Conservation (phyloP, 2,329 filamentous ascomycete genomes). For the Cladosporium cucumerinum region DNA sequence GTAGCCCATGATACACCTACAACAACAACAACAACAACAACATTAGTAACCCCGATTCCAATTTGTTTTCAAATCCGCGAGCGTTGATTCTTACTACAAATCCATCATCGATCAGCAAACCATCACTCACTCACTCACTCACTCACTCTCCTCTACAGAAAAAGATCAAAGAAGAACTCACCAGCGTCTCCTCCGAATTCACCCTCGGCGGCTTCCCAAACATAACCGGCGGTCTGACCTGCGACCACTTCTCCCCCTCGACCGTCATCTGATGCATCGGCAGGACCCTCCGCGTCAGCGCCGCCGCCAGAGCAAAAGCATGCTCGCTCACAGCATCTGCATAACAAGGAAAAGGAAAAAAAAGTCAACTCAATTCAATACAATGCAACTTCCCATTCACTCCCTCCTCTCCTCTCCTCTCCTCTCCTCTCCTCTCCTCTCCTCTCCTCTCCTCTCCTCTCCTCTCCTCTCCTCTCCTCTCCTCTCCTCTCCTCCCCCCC, state of each 20-base stretch:
- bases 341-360: too few species aligned
- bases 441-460: too few species aligned
- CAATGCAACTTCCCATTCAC: too few species aligned
- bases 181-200: conserved; percentile 48
- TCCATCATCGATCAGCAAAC: background rate
- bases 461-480: too few species aligned
- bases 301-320: conserved; percentile 50
- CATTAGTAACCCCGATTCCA: background rate
- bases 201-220: conserved; percentile 42
- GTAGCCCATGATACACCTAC: conserved; percentile 44
- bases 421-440: too few species aligned
- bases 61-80: background rate
- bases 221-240: conserved; percentile 36
- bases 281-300: conserved; percentile 42
- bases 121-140: too few species aligned
- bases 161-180: conserved; percentile 20
- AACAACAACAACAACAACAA: too few species aligned
- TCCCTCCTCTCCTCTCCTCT: too few species aligned
- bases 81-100: background rate
- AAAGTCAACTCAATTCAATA: background rate
- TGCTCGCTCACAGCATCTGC: conserved; percentile 48
- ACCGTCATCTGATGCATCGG: conserved; percentile 37
- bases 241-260: conserved; percentile 41
- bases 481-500: too few species aligned
- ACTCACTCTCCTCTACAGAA: background rate